Base-by-base conservation (phyloP, 257 asterid species). In the Solanum chmielewskii region DNA sequence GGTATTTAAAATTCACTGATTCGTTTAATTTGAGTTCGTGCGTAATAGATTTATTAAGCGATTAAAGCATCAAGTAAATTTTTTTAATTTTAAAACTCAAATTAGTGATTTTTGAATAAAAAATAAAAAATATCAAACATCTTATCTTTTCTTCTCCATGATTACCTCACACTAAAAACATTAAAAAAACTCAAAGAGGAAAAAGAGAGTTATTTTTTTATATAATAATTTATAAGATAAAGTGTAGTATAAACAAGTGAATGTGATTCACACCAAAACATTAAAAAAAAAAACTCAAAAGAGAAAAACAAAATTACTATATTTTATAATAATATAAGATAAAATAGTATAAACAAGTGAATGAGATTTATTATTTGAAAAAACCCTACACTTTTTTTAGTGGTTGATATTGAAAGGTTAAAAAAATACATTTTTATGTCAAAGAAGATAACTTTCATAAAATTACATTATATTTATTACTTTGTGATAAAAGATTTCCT, bases 81-180 rank as follows among this genome's bases (percentile, higher is more conserved):
- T 37, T 33, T 5, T 35, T 35, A 35, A 5, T 5, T 37, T 37
- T 37, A 6, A 37, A 37, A 0, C 39, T 37, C 7, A 37, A 35
- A 37, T 0, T 35, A 35, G 1, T 5, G 7, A 35, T 5, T 35
- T 35, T 35, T 35, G 7, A 35, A 1, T 35, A 35, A 1, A 35
- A 1, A 37, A 37, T 5, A 37, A 5, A 37, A 37, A 37, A 37
- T 37, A 37, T 37, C 7, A 37, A 37, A 37, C 1, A 37, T 37
- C 6, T 37, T 37, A 37, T 37, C 0, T 5, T 37, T 1, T 0
- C 1, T 35, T 5, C 1, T 37, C 39, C 7, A 37, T 1, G 6
- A 37, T 37, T 37, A 37, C 39, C 39, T 37, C 39, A 37, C 7
- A 37, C 39, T 7, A 4, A 37, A 35, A 37, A 37, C 39, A 37